Evolutionary conservation across 1,284 basidiomycete genomes (phyloP), one percentile per base, ranked within the genome.

Genomic region (Coniferiporia weirii): DNA sequence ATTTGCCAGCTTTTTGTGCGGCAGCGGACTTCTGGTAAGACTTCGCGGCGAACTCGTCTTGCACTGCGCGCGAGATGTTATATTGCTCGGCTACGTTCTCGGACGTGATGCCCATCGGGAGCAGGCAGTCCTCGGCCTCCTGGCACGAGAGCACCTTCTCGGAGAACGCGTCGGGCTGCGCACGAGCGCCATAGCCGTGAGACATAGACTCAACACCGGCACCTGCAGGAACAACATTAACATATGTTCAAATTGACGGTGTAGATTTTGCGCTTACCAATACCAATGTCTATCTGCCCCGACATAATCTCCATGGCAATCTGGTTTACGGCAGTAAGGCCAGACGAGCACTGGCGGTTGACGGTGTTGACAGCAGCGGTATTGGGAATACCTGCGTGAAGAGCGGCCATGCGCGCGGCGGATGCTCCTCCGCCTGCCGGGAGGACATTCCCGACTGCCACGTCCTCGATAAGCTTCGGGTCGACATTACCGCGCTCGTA

Each of bases 171-270:
- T 85, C 79, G 54, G 84, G 89, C 72, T 83, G 81, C 36, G 85
- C 84, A 66, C 77, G 79, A 27, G 90, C 79, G 47, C 90, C 91
- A 69, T 82, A 95, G 58, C 91, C 87, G 68, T 85, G 83, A 0
- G 94, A 94, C 96, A 99, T 99, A 52, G 87, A 91, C 76, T 99
- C 96, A 43, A 95, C 94, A 69, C 96, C 96, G 52, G 93, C 93
- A 68, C 91, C 92, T 91, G 57, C 5, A 53, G 36, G 35, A 32
- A 10, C 43, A 60, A 50, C 36, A 52, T 43, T 34, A 57, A 15
- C 20, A 56, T 13, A 38, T 19, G 10, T 48, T 3, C 50, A 40
- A 35, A 47, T 44, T 20, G 6, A n/a, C 35, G 27, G 5, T 27
- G 27, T 5, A 27, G 27, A 27, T 3, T 27, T 27, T 27, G 40